phyloP scores from a whole-genome alignment of 768 basidiomycete species.

The Auriculariales sp. region DNA sequence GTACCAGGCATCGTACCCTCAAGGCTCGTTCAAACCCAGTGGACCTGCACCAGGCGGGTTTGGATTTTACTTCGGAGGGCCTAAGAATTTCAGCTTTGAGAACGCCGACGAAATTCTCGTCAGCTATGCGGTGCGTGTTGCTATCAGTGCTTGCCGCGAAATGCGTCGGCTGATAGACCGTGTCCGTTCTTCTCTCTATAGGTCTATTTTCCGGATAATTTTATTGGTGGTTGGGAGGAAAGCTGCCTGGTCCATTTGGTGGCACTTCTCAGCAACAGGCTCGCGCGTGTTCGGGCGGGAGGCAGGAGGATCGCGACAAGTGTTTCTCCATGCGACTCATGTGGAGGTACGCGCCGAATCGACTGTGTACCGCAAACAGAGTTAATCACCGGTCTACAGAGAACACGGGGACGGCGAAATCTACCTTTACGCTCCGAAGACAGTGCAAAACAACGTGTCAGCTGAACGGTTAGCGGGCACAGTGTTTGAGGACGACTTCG shows the following conservation, averaged over 20 bases:
- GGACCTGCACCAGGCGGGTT: slow-evolving; percentile 39
- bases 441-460: slow-evolving; percentile 28
- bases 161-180: too few species aligned
- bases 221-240: slow-evolving; percentile 51
- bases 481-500: slow-evolving; percentile 47
- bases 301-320: slow-evolving; percentile 33
- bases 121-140: slow-evolving; percentile 38
- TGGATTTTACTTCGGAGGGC: slow-evolving; percentile 62
- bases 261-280: slow-evolving; percentile 35
- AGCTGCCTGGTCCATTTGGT: slow-evolving; percentile 54
- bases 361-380: too few species aligned
- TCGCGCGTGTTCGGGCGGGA: slow-evolving; percentile 48
- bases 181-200: too few species aligned
- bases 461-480: slow-evolving; percentile 35
- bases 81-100: slow-evolving; percentile 32
- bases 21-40: slow-evolving; percentile 41
- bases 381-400: slow-evolving; percentile 21
- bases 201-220: slow-evolving; percentile 52
- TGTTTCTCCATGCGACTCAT: slow-evolving; percentile 59
- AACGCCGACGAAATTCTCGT: slow-evolving; percentile 54
- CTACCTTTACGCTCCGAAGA: slow-evolving; percentile 52
- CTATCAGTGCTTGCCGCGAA: too few species aligned
- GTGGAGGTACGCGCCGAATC: slow-evolving; percentile 50
- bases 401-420: slow-evolving; percentile 43
- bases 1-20: slow-evolving; percentile 38